phyloP scores from a whole-genome alignment of 139 green algal genomes.

The Desmodesmus armatus region DNA sequence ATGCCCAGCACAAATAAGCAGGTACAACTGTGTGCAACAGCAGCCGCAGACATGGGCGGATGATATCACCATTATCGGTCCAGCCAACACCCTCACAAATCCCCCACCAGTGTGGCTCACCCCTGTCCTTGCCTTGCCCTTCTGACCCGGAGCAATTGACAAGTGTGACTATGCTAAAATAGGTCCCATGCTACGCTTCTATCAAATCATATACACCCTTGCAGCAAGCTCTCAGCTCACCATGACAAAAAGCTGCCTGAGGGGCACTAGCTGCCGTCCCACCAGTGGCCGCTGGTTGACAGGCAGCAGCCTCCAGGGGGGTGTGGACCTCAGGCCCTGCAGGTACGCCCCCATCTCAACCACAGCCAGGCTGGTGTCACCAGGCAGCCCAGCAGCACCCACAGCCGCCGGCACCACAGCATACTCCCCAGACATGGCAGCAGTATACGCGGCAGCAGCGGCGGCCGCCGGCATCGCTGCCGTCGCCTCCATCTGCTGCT shows the following conservation, averaged over 20 bases:
- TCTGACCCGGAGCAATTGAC: too few relatives aligned
- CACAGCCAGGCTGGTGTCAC: conserved; percentile 26
- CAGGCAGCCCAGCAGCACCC: conserved; percentile 1
- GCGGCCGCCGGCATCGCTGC: neutral
- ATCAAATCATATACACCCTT: too few relatives aligned
- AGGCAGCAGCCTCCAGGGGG: conserved; percentile 37
- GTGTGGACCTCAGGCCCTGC: neutral
- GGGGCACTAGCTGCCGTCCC: neutral
- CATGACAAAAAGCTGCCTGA: conserved; percentile 31
- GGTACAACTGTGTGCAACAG: too few relatives aligned
- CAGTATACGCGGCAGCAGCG: conserved; percentile 4
- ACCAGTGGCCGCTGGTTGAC: conserved; percentile 8
- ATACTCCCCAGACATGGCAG: neutral
- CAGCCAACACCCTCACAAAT: too few relatives aligned
- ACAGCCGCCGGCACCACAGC: neutral
- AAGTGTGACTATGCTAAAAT: too few relatives aligned
- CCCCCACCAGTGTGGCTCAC: too few relatives aligned
- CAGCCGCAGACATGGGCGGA: too few relatives aligned
- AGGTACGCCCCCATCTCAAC: conserved; percentile 35
- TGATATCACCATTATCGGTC: too few relatives aligned
- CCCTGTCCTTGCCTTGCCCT: too few relatives aligned
- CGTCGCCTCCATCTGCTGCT: neutral
- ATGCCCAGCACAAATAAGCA: too few relatives aligned
- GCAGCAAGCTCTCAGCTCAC: conserved; percentile 17
- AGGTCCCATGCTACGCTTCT: too few relatives aligned